Evolutionary conservation across 768 basidiomycete species (phyloP), one percentile per base, ranked within the genome.

Genomic region (Trametopsis cervina): DNA sequence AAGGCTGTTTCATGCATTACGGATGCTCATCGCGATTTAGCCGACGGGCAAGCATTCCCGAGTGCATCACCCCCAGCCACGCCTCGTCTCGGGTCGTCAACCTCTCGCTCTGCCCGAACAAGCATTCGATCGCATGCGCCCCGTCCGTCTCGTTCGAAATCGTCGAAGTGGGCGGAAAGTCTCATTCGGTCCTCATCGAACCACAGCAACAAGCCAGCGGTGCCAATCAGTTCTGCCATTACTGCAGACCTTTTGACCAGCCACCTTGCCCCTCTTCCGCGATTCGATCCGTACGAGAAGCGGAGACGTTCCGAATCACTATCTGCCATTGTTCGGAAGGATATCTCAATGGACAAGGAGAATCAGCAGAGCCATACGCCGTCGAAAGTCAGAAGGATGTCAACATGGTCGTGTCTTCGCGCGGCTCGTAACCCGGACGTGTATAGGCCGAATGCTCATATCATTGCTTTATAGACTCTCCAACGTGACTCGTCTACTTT

Each of bases 231-330:
- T 33, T 33, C 29, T 15, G 7, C 15, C 7, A 7, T 33, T 15
- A 15, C 29, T 15, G 29, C 29, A 33, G 29, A 26, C n/a, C 37
- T 20, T 22, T 4, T 25, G 29, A 33, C 29, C 29, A 33, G 29
- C 29, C 29, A 33, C 15, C 47, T 63, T 4, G 55, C 60, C 1
- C 62, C 64, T 0, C 51, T 65, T 7, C 49, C 59, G 12, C 59
- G 57, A 1, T 65, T 56, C 51, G 56, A 61, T 44, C 64, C 64
- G 0, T 63, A 56, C 50, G 29, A 33, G 29, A 47, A 49, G 33
- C 36, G 63, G 33, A 42, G 54, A 24, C 54, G 63, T 3, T 60
- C 64, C 11, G 63, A 65, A 44, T 63, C 64, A 3, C 47, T 63
- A 26, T 60, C 64, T 5, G 57, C 63, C 39, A 17, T 40, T 17